These are phyloP conservation scores for Aspergillus sclerotioniger DNA, from an alignment of 495 filamentous ascomycete species.

Conservation along the genomic window DNA sequence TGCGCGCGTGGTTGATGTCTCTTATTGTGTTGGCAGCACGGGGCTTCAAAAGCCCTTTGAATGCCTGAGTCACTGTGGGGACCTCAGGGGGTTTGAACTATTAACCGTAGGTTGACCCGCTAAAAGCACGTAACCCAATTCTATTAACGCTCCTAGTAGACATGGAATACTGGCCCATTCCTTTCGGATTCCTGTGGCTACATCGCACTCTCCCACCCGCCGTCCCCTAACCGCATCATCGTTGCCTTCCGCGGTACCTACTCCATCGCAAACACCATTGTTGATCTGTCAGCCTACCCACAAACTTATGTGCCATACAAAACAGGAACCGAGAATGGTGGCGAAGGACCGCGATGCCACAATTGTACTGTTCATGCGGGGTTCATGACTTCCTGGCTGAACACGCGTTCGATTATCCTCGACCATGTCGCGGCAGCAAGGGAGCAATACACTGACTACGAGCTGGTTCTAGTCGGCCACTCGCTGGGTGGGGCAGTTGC, in stretches of 20 bases:
- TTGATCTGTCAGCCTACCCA: conserved; percentile 82
- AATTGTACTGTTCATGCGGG: conserved; percentile 92
- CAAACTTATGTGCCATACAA: conserved; percentile 91
- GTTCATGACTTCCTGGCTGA: conserved; percentile 79
- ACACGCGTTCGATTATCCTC: conserved; percentile 63
- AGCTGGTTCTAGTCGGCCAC: conserved; percentile 79
- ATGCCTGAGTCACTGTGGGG: conserved; percentile 77
- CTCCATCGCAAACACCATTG: conserved; percentile 82
- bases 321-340: conserved; percentile 32
- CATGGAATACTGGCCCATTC: conserved; percentile 87
- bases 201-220: conserved; percentile 76
- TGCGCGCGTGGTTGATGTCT: conserved; percentile 85
- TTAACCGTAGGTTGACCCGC: conserved; percentile 49
- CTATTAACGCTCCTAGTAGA: conserved; percentile 35
- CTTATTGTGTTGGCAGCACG: conserved; percentile 89
- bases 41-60: conserved; percentile 79
- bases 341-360: conserved; percentile 49
- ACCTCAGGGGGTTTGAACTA: conserved; percentile 77
- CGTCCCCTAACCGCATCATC: conserved; percentile 62
- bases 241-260: conserved; percentile 97
- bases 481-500: conserved; percentile 92
- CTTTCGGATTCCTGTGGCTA: conserved; percentile 93
- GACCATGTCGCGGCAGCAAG: conserved; percentile 54
- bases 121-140: neutral
- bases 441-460: conserved; percentile 63